Evolutionary conservation across 78 protist genomes (phyloP).

Genomic region (Dictyostelium capitatum): DNA sequence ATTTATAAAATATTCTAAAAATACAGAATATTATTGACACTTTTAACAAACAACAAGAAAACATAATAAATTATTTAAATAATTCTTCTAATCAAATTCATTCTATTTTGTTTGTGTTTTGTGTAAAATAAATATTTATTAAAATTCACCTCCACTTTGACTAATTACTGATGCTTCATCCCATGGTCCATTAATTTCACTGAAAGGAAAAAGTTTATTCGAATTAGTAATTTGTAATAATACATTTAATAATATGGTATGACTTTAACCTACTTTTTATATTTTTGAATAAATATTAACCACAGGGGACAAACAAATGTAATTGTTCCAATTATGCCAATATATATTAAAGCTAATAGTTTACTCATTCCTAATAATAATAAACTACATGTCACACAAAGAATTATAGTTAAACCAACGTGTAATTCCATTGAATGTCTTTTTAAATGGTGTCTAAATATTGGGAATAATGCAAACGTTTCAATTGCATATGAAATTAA

Average conservation of each 20-base stretch:
- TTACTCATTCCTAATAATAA: slow-evolving; percentile 62
- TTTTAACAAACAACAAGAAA: background rate
- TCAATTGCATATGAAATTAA: slow-evolving; percentile 78
- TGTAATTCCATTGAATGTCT: slow-evolving; percentile 59
- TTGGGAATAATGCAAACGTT: slow-evolving; percentile 84
- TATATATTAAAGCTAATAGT: slow-evolving; percentile 45
- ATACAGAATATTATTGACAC: too few relatives aligned
- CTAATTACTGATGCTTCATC: slow-evolving; percentile 80
- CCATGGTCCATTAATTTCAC: slow-evolving; percentile 85
- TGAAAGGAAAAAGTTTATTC: background rate
- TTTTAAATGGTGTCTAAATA: slow-evolving; percentile 72
- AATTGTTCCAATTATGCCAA: slow-evolving; percentile 57
- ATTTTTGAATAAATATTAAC: slow-evolving; percentile 80
- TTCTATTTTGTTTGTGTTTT: too few relatives aligned
- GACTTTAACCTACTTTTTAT: slow-evolving; percentile 67
- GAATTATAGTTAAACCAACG: slow-evolving; percentile 46
- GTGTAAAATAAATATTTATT: background rate
- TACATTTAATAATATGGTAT: background rate
- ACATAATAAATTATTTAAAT: background rate
- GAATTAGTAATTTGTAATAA: background rate
- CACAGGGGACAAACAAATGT: slow-evolving; percentile 80
- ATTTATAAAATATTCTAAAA: too few relatives aligned
- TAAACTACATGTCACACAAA: slow-evolving; percentile 53
- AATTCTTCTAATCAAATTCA: background rate
- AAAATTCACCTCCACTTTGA: slow-evolving; percentile 64